Evolutionary conservation across 23 red algal species (phyloP), one percentile per base, ranked within the genome.

Genomic region (Gracilaria gracilis): DNA sequence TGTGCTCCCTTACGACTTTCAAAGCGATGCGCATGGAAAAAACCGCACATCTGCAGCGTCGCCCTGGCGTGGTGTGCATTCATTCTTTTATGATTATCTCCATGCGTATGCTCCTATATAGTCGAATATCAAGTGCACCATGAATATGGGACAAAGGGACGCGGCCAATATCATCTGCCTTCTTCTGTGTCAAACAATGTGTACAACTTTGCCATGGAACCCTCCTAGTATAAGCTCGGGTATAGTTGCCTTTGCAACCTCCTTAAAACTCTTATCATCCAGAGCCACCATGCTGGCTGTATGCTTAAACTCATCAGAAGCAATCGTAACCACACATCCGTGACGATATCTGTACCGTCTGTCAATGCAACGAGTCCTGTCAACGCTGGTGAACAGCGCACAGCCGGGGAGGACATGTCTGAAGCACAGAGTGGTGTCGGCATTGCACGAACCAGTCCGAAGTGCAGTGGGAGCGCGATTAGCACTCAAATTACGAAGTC

Each of bases 171-270:
- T n/a, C n/a, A n/a, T n/a, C n/a, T n/a, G n/a, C n/a, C n/a, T n/a
- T n/a, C n/a, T n/a, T n/a, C n/a, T n/a, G n/a, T n/a, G n/a, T n/a
- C n/a, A n/a, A n/a, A n/a, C n/a, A n/a, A n/a, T n/a, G n/a, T n/a
- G n/a, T n/a, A n/a, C n/a, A 46, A 55, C 51, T 55, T 55, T 55
- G 51, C 73, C 73, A 78, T 78, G 73, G 19, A 78, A 78, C 1
- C 73, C 48, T 78, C n/a, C n/a, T 3, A 37, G 73, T n/a, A 47
- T 50, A 23, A 47, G 73, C 8, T 50, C 50, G 38, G 73, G 73
- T 11, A 78, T 13, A 6, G 25, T 39, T 17, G 73, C 73, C 19
- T 37, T 47, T 8, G 73, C 73, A 29, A 78, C 19, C 23, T 78
- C 73, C 25, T 5, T 78, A 39, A 78, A 16, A 78, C 9, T 49